Evolutionary conservation across 2,329 filamentous ascomycete genomes (phyloP).

Genomic region (Diaporthe aspalathi): DNA sequence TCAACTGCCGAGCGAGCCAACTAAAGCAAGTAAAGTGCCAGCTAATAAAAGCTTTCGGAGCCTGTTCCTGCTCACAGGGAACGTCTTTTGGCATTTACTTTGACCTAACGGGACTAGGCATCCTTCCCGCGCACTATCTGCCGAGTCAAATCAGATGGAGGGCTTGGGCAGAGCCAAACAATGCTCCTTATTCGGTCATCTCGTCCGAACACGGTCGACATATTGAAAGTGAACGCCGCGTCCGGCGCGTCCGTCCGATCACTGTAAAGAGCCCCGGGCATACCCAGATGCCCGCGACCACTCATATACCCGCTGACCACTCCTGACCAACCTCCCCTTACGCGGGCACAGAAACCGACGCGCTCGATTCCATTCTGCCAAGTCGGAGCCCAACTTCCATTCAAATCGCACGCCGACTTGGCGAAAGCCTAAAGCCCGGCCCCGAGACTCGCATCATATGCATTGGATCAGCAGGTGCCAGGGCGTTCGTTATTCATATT

Average conservation of each 20-base stretch:
- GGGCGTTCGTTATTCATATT: conserved; percentile 7
- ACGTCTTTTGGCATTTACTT: background rate
- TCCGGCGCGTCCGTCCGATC: background rate
- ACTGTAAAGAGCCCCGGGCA: background rate
- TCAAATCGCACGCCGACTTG: background rate
- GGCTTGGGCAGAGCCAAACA: background rate
- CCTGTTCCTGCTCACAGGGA: background rate
- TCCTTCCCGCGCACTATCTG: background rate
- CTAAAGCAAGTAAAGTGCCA: background rate
- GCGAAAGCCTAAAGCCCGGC: background rate
- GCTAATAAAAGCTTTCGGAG: background rate
- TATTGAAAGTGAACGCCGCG: background rate
- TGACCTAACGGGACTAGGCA: background rate
- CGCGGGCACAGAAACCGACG: background rate
- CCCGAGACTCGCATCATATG: background rate
- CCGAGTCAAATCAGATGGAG: no score
- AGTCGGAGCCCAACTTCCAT: background rate
- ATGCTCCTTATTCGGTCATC: background rate
- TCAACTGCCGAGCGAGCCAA: background rate
- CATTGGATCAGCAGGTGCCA: background rate
- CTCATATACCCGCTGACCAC: background rate
- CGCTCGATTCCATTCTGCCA: background rate
- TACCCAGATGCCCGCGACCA: background rate
- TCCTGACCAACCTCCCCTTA: no score
- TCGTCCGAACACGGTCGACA: background rate